Percentiles rank a stretch among this genome's conserved stretches.
phyloP scores from a whole-genome alignment of 1,284 basidiomycete genomes.

The Butyriboletus appendiculatus region DNA sequence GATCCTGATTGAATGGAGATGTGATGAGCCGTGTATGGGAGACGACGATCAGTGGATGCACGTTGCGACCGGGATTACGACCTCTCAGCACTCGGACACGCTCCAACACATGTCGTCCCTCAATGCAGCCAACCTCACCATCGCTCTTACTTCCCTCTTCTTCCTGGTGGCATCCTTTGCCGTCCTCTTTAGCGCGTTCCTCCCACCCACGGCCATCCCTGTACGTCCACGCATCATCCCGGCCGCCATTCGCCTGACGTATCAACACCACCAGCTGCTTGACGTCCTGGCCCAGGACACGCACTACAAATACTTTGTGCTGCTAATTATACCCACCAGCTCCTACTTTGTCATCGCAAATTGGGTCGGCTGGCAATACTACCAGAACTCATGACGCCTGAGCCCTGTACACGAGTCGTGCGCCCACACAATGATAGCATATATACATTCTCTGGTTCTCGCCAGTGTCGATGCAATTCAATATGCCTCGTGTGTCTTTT shows the following conservation, averaged over 20 bases:
- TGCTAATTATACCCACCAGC: conserved; percentile 79
- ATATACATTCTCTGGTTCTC: conserved; percentile 4
- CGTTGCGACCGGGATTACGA: conserved; percentile 34
- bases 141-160: conserved; percentile 51
- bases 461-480: conserved; percentile 21
- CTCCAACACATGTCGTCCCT: conserved; percentile 26
- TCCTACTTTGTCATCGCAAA: conserved; percentile 93
- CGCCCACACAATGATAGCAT: conserved; percentile 2
- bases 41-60: conserved; percentile 13
- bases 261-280: conserved; percentile 47
- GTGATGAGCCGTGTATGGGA: conserved; percentile 7
- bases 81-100: conserved; percentile 20
- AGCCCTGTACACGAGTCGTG: conserved; percentile 10
- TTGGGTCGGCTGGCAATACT: conserved; percentile 97
- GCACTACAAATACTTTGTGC: conserved; percentile 87
- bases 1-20: conserved; percentile 22
- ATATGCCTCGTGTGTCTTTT: conserved; percentile 25
- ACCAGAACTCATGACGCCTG: conserved; percentile 69
- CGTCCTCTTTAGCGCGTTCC: conserved; percentile 62
- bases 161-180: conserved; percentile 62
- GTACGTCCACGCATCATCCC: conserved; percentile 40
- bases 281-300: conserved; percentile 65
- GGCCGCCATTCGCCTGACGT: conserved; percentile 14
- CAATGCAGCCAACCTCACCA: conserved; percentile 50
- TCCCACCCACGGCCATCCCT: conserved; percentile 50